phyloP scores from a whole-genome alignment of 768 basidiomycete species.

The Coprinopsis sp. region DNA sequence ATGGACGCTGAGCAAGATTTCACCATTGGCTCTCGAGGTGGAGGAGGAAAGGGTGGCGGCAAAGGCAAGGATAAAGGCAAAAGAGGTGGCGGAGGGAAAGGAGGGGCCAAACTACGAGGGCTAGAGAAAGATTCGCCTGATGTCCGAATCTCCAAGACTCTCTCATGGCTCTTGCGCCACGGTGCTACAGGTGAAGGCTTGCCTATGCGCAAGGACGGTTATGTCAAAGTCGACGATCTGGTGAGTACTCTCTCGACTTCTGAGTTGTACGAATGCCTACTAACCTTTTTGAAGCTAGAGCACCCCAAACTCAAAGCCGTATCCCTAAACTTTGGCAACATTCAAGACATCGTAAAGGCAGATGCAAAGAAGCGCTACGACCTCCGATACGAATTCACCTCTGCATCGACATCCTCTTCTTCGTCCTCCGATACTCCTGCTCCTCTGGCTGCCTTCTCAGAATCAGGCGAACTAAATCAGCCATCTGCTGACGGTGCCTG shows the following conservation, averaged over 20 bases:
- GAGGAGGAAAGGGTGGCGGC: too few species aligned
- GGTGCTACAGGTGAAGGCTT: slow-evolving; percentile 76
- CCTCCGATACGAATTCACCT: slow-evolving; percentile 41
- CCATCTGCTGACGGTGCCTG: slow-evolving; percentile 27
- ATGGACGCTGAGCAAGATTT: too few species aligned
- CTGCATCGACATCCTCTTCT: slow-evolving; percentile 11
- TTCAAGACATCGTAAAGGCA: slow-evolving; percentile 60
- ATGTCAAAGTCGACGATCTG: slow-evolving; percentile 74
- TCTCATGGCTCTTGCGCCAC: slow-evolving; percentile 91
- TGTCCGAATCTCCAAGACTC: slow-evolving; percentile 74
- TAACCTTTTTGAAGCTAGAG: slow-evolving; percentile 8
- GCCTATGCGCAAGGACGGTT: slow-evolving; percentile 79
- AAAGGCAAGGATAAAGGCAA: slow-evolving; percentile 6
- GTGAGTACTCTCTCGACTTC: slow-evolving; percentile 34
- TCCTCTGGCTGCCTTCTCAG: too few species aligned
- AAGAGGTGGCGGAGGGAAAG: slow-evolving; percentile 1
- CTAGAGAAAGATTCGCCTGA: slow-evolving; percentile 59
- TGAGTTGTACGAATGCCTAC: too few species aligned
- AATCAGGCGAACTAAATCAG: too few species aligned
- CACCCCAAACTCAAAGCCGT: slow-evolving; percentile 32
- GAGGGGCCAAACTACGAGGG: slow-evolving; percentile 48
- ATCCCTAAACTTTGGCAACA: slow-evolving; percentile 46
- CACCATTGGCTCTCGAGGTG: too few species aligned
- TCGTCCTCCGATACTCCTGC: too few species aligned
- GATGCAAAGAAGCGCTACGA: slow-evolving; percentile 68